These are phyloP conservation scores for Plasmodium yoelii DNA, from an alignment of 169 alveolate species.

Conservation along the genomic window DNA sequence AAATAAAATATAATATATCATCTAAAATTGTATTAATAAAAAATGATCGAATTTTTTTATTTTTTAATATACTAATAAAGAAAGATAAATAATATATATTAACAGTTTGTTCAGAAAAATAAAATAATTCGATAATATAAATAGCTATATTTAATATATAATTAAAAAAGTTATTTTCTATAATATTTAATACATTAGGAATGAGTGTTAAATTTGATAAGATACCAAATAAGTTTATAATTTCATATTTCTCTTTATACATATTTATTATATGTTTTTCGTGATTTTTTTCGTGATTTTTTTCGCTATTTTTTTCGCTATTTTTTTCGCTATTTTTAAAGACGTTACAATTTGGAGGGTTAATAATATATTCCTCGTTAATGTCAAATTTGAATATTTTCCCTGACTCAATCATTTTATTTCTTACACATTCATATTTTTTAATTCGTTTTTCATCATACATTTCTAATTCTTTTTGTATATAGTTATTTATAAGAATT, in stretches of 20 bases:
- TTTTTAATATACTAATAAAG: constrained; percentile 18
- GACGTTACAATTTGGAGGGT: too few species aligned
- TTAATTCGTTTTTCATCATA: constrained; percentile 1
- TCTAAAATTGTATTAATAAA: constrained; percentile 1
- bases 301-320: neutral
- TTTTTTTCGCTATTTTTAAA: neutral
- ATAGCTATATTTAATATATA: constrained; percentile 16
- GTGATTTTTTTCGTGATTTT: neutral
- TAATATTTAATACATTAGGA: neutral
- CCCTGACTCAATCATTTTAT: neutral
- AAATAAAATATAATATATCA: constrained; percentile 22
- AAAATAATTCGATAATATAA: constrained; percentile 21
- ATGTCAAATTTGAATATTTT: neutral
- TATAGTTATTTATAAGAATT: constrained; percentile 1
- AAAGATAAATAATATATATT: constrained; percentile 19
- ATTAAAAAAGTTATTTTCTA: constrained; percentile 14
- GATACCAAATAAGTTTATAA: constrained; percentile 20
- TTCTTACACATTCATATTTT: neutral
- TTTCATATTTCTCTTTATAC: constrained; percentile 19
- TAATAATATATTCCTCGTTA: too few species aligned
- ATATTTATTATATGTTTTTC: constrained; percentile 4
- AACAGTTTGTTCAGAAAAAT: neutral
- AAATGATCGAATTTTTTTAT: neutral
- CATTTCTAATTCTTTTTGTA: neutral
- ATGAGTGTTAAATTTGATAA: constrained; percentile 18